Conservation (phyloP, 306 rosid species). For the Phaseolus lunatus region DNA sequence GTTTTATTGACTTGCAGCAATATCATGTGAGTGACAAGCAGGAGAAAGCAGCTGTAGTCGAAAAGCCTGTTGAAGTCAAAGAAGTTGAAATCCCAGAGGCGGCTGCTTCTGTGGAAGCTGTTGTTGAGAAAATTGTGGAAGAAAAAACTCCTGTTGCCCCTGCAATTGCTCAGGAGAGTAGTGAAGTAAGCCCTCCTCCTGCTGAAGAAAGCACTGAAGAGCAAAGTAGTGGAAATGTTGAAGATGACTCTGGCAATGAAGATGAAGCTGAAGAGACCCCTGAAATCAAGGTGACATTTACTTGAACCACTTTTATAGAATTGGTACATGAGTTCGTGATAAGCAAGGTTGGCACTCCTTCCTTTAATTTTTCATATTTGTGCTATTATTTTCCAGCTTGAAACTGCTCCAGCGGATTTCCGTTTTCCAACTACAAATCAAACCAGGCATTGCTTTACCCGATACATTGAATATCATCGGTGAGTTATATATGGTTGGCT, state of each 20-base stretch:
- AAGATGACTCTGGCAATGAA: constrained; percentile 59
- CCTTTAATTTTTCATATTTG: constrained; percentile 27
- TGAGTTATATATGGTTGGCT: constrained; percentile 43
- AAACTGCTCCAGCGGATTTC: constrained; percentile 94
- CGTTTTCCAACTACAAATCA: constrained; percentile 98
- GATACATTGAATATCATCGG: constrained; percentile 92
- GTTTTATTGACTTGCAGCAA: constrained; percentile 60
- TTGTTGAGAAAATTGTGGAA: constrained; percentile 53
- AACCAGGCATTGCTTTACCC: constrained; percentile 98
- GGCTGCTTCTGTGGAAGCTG: constrained; percentile 55
- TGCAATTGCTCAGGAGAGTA: constrained; percentile 53
- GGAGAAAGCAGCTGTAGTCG: constrained; percentile 52
- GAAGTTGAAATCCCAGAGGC: constrained; percentile 61
- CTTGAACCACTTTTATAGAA: background rate
- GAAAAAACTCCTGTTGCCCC: constrained; percentile 51
- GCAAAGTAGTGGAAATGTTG: constrained; percentile 59
- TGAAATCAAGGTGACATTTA: constrained; percentile 73
- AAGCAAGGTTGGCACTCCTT: background rate
- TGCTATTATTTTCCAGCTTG: constrained; percentile 70
- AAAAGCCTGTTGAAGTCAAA: constrained; percentile 67
- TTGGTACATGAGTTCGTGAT: background rate
- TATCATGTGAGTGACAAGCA: constrained; percentile 67
- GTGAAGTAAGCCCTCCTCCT: constrained; percentile 58
- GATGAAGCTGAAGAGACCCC: constrained; percentile 72
- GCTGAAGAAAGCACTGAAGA: constrained; percentile 53